Conservation (phyloP, 148 eudicot genomes). For the Spergularia marina region DNA sequence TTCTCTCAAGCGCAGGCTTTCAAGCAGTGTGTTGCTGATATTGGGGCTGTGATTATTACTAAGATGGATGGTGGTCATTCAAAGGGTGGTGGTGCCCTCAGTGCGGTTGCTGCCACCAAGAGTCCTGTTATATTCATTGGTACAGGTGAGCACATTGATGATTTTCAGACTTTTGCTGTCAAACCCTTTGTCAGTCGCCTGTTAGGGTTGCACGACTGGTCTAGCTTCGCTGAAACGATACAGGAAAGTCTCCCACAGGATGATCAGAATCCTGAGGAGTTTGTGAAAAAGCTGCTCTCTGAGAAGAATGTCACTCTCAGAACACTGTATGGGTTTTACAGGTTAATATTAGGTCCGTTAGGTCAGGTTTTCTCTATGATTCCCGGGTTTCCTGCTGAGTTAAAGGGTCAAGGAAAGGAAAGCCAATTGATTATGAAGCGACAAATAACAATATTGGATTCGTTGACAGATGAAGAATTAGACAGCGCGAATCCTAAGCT, state of each 20-base stretch:
- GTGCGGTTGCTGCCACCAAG: slow-evolving; percentile 99
- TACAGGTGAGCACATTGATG: slow-evolving; percentile 98
- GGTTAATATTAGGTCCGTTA: slow-evolving; percentile 85
- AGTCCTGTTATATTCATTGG: slow-evolving; percentile 96
- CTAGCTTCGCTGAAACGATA: slow-evolving; percentile 89
- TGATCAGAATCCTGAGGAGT: slow-evolving; percentile 75
- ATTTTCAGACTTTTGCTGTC: slow-evolving; percentile 88
- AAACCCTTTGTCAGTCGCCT: slow-evolving; percentile 96
- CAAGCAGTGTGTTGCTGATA: slow-evolving; percentile 85
- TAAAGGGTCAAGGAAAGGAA: neutral
- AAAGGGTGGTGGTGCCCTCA: slow-evolving; percentile 97
- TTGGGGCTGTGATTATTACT: slow-evolving; percentile 94
- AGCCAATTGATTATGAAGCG: slow-evolving; percentile 19
- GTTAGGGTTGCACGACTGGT: slow-evolving; percentile 96
- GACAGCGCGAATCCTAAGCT: slow-evolving; percentile 71
- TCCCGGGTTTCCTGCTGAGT: neutral
- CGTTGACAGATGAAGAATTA: slow-evolving; percentile 48
- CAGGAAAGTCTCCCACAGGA: slow-evolving; percentile 94
- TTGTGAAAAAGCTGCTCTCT: slow-evolving; percentile 71
- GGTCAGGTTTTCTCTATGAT: slow-evolving; percentile 52
- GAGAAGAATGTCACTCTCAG: slow-evolving; percentile 85
- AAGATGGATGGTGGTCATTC: slow-evolving; percentile 97
- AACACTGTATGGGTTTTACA: slow-evolving; percentile 87
- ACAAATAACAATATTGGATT: slow-evolving; percentile 22
- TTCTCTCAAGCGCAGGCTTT: slow-evolving; percentile 93